phyloP scores from a whole-genome alignment of 208 protist species.

The Leishmania tropica region DNA sequence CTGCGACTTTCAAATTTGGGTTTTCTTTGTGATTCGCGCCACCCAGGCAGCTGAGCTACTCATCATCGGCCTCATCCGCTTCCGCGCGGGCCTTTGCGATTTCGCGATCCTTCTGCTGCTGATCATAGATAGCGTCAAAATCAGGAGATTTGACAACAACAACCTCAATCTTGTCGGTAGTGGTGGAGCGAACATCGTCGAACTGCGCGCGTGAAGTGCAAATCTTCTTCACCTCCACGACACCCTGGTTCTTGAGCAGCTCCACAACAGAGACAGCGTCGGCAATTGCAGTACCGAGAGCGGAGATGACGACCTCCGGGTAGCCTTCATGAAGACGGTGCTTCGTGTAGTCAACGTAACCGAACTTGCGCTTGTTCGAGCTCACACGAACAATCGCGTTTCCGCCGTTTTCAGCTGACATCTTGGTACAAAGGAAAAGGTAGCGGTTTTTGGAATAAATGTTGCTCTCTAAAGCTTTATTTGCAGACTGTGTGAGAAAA shows the following conservation, averaged over 20 bases:
- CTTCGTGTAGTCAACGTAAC: constrained; percentile 85
- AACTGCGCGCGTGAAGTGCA: constrained; percentile 76
- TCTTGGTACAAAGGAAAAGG: constrained; percentile 12
- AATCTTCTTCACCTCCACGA: constrained; percentile 85
- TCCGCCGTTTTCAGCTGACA: constrained; percentile 41
- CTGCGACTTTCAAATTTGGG: not conserved
- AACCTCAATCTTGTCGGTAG: constrained; percentile 86
- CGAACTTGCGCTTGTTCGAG: constrained; percentile 77
- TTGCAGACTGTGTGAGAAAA: not conserved
- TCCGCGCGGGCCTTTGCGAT: constrained; percentile 29
- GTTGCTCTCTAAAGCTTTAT: not conserved
- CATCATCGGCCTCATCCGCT: constrained; percentile 23
- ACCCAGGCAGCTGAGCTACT: not conserved
- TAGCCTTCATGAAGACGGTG: constrained; percentile 80
- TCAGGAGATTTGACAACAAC: constrained; percentile 72
- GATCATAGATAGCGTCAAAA: constrained; percentile 79
- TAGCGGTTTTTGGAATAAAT: constrained; percentile 4
- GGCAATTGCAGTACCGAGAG: constrained; percentile 80
- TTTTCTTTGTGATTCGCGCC: not conserved
- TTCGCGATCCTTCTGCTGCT: constrained; percentile 75
- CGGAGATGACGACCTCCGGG: constrained; percentile 73
- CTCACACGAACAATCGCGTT: constrained; percentile 76
- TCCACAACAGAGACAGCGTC: constrained; percentile 89
- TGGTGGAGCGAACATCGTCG: constrained; percentile 56
- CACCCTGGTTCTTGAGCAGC: constrained; percentile 86